Conservation (phyloP, 2,329 filamentous ascomycete genomes). For the Cercospora canescens region DNA sequence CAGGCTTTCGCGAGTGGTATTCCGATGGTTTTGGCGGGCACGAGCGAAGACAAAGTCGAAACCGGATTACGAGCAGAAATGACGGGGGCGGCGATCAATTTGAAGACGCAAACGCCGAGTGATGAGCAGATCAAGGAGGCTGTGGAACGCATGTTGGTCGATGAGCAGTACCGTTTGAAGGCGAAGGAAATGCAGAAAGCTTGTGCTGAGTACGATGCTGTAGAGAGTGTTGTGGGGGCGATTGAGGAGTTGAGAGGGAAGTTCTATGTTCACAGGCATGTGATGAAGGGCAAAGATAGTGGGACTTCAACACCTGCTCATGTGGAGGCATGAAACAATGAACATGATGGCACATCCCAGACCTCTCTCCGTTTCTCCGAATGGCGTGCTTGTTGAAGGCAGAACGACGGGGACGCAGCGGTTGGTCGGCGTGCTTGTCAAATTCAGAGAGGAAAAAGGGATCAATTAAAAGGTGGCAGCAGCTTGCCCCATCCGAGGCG, state of each 20-base stretch:
- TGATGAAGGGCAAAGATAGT: background rate
- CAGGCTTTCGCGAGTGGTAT: constrained; percentile 49
- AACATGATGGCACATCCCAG: background rate
- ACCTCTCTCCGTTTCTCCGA: too few species aligned
- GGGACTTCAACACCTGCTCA: background rate
- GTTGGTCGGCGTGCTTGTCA: too few species aligned
- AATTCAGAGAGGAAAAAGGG: too few species aligned
- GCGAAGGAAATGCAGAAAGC: constrained; percentile 26
- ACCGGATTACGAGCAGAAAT: constrained; percentile 45
- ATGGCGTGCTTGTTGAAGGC: too few species aligned
- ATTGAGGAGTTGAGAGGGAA: constrained; percentile 12
- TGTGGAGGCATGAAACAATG: background rate
- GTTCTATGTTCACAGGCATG: background rate
- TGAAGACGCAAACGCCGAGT: constrained; percentile 38
- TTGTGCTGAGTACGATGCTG: constrained; percentile 28
- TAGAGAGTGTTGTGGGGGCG: constrained; percentile 11
- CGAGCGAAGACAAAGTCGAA: constrained; percentile 42
- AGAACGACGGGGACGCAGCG: too few species aligned
- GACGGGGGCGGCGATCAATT: constrained; percentile 49
- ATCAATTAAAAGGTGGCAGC: too few species aligned
- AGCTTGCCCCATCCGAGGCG: too few species aligned
- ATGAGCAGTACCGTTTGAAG: constrained; percentile 22
- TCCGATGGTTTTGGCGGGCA: constrained; percentile 50
- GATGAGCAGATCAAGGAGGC: constrained; percentile 23
- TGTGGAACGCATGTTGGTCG: constrained; percentile 15